Conservation (phyloP, 768 basidiomycete species). For the Tulasnella sp. region DNA sequence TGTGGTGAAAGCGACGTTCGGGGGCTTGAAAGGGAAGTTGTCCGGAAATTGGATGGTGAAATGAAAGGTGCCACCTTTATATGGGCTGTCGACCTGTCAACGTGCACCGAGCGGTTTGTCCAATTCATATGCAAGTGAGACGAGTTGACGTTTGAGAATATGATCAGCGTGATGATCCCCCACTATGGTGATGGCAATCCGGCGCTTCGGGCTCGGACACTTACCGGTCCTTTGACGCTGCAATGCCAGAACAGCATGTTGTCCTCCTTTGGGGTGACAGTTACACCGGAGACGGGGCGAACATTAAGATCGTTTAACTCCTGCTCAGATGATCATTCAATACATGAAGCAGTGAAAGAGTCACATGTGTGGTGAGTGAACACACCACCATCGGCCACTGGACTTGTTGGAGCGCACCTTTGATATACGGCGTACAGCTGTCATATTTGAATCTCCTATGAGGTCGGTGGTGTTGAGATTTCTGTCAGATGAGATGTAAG, state of each 20-base stretch:
- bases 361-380: constrained; percentile 36
- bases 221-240: constrained; percentile 58
- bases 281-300: constrained; percentile 26
- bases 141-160: not conserved
- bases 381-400: not conserved
- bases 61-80: constrained; percentile 69
- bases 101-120: not conserved
- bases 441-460: not conserved
- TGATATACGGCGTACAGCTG: constrained; percentile 8
- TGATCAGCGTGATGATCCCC: constrained; percentile 13
- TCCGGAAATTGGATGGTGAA: constrained; percentile 62
- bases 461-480: too few species aligned
- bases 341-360: not conserved
- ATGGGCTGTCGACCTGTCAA: constrained; percentile 60
- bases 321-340: not conserved
- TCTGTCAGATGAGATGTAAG: not conserved
- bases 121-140: not conserved
- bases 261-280: constrained; percentile 52
- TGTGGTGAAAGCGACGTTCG: constrained; percentile 65
- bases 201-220: constrained; percentile 23
- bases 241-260: constrained; percentile 74
- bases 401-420: constrained; percentile 9
- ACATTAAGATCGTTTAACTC: constrained; percentile 11
- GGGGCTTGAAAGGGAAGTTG: constrained; percentile 84
- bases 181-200: not conserved